phyloP scores from a whole-genome alignment of 2,329 filamentous ascomycete species.

The Lasiodiplodia sp. region DNA sequence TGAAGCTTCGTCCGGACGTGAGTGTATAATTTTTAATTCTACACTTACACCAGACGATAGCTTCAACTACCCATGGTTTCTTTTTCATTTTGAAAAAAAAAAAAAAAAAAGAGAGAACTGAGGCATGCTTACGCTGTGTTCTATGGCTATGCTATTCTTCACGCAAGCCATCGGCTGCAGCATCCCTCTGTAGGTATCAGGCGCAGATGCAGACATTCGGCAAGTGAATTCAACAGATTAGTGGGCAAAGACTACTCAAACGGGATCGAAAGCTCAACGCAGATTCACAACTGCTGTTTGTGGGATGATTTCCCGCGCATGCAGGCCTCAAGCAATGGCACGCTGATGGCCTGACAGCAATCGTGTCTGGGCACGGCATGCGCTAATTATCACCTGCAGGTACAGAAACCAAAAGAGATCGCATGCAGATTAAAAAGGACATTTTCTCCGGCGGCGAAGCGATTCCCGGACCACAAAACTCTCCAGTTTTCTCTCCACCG shows the following conservation, averaged over 20 bases:
- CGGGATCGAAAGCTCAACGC: neutral
- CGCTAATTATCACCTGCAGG: conserved; percentile 13
- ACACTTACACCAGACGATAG: too few relatives aligned
- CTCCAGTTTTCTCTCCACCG: conserved; percentile 24
- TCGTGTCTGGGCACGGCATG: neutral
- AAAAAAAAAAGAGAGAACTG: too few relatives aligned
- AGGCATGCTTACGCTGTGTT: too few relatives aligned
- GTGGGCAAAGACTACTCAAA: too few relatives aligned
- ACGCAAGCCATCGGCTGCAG: too few relatives aligned
- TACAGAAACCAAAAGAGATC: neutral
- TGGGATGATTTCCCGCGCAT: neutral
- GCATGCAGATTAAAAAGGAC: neutral
- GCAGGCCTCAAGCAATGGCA: neutral
- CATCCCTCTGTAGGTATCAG: neutral
- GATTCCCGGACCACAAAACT: conserved; percentile 12
- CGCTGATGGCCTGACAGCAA: conserved; percentile 9
- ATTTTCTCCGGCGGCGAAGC: conserved; percentile 22
- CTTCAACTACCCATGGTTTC: too few relatives aligned
- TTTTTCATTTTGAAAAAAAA: too few relatives aligned
- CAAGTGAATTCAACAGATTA: too few relatives aligned
- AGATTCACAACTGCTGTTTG: neutral
- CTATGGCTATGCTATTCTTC: too few relatives aligned
- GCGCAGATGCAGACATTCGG: too few relatives aligned
- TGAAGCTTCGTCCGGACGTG: too few relatives aligned
- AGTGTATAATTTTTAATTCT: too few relatives aligned